Percentiles rank a stretch among this genome's conserved stretches.
These are phyloP conservation scores for Pseudoturritis turrita DNA, from an alignment of 345 rosid genomes.

Conservation along the genomic window DNA sequence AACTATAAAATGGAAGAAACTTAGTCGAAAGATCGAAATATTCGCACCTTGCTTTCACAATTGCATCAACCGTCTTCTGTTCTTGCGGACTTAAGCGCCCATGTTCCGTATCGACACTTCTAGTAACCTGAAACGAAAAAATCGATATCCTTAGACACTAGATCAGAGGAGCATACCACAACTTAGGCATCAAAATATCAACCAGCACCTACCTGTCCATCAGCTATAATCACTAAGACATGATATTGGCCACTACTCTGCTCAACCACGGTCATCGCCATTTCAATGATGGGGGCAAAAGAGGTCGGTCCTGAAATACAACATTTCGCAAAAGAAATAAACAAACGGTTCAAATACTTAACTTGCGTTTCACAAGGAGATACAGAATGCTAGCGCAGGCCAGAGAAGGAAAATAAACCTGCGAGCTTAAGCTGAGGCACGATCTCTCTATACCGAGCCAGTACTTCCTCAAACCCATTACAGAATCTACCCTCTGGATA, in stretches of 20 bases:
- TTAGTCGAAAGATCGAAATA: not conserved
- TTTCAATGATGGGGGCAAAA: constrained; percentile 92
- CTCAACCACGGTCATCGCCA: constrained; percentile 91
- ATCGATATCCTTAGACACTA: not conserved
- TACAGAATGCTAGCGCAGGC: constrained; percentile 6
- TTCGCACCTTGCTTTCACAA: constrained; percentile 80
- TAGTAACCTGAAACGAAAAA: constrained; percentile 47
- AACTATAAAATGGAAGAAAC: not conserved
- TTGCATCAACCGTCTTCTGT: constrained; percentile 86
- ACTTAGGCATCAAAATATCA: not conserved
- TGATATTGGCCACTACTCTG: constrained; percentile 91
- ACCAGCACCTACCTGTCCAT: constrained; percentile 89
- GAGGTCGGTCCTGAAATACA: constrained; percentile 79
- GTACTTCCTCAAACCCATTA: constrained; percentile 91
- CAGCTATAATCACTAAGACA: constrained; percentile 90
- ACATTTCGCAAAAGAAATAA: not conserved
- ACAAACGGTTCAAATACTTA: not conserved
- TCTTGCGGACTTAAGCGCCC: constrained; percentile 89
- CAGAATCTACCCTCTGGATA: constrained; percentile 57
- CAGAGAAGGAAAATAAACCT: constrained; percentile 39
- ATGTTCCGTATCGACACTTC: constrained; percentile 65
- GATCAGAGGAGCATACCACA: not conserved
- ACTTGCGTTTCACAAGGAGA: constrained; percentile 2
- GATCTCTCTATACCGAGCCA: constrained; percentile 68
- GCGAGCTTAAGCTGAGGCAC: constrained; percentile 84